phyloP scores from a whole-genome alignment of 331 rosid genomes.

The Phaseolus coccineus region DNA sequence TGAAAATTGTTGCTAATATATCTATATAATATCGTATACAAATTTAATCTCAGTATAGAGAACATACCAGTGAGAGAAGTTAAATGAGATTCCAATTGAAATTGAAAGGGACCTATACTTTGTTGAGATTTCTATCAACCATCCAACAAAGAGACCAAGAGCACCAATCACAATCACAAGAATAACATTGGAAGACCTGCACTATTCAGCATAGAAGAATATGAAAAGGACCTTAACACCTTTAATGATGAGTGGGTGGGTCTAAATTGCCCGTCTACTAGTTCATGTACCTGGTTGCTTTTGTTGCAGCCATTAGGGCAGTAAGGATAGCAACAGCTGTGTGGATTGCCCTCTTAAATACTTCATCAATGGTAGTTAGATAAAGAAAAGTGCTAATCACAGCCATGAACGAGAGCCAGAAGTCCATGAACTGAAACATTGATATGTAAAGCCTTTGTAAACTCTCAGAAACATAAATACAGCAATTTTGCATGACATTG shows the following conservation, averaged over 20 bases:
- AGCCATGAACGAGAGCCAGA: slow-evolving; percentile 96
- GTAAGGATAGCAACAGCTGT: slow-evolving; percentile 78
- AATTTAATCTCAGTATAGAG: slow-evolving; percentile 19
- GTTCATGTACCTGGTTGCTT: slow-evolving; percentile 77
- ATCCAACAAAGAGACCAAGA: slow-evolving; percentile 74
- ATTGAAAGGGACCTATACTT: slow-evolving; percentile 66
- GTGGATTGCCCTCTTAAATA: slow-evolving; percentile 71
- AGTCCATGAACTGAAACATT: slow-evolving; percentile 82
- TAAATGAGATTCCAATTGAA: slow-evolving; percentile 50
- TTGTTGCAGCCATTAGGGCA: slow-evolving; percentile 79
- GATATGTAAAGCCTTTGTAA: slow-evolving; percentile 22
- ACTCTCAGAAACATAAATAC: slow-evolving; percentile 10
- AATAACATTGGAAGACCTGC: slow-evolving; percentile 75
- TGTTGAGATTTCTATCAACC: slow-evolving; percentile 76
- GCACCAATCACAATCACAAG: slow-evolving; percentile 74
- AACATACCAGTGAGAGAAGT: slow-evolving; percentile 60
- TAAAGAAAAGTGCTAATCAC: slow-evolving; percentile 80
- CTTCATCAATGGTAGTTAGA: slow-evolving; percentile 75
- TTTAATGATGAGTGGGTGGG: not conserved
- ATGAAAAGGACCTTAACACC: slow-evolving; percentile 3
- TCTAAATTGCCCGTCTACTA: not conserved
- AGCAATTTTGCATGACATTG: not conserved
- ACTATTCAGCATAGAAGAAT: slow-evolving; percentile 44
- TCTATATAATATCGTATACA: slow-evolving; percentile 17
- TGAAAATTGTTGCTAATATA: slow-evolving; percentile 24